Evolutionary conservation across 805 yeast genomes (phyloP).

Genomic region (Candida fluviatilis): DNA sequence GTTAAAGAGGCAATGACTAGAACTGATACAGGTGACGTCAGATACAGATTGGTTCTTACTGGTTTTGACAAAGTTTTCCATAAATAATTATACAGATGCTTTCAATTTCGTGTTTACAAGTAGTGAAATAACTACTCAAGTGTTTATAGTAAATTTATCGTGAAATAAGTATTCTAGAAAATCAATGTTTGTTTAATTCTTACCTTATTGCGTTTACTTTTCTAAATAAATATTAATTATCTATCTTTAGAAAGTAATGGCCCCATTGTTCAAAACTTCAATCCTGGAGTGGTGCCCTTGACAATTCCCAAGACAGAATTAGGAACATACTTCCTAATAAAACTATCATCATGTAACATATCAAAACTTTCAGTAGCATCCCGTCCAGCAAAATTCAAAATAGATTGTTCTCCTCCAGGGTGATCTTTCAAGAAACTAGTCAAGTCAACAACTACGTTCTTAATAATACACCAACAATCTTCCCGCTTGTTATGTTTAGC

Average conservation of each 20-base stretch:
- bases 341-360: constrained; percentile 55
- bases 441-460: constrained; percentile 48
- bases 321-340: constrained; percentile 46
- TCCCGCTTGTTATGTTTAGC: constrained; percentile 40
- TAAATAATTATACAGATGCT: neutral
- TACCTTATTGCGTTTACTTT: too few species aligned
- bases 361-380: constrained; percentile 49
- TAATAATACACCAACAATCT: constrained; percentile 54
- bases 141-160: too few species aligned
- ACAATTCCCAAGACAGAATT: constrained; percentile 47
- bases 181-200: too few species aligned
- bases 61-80: constrained; percentile 47
- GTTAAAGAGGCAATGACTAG: constrained; percentile 31
- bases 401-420: constrained; percentile 63
- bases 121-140: neutral
- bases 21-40: constrained; percentile 30
- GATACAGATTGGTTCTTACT: constrained; percentile 55
- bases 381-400: constrained; percentile 43
- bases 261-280: constrained; percentile 20
- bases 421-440: constrained; percentile 42
- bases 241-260: too few species aligned
- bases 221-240: too few species aligned
- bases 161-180: too few species aligned
- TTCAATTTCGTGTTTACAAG: neutral
- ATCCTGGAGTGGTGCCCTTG: constrained; percentile 43